phyloP scores from a whole-genome alignment of 129 eudicot species.

The Pittosporum tobira region DNA sequence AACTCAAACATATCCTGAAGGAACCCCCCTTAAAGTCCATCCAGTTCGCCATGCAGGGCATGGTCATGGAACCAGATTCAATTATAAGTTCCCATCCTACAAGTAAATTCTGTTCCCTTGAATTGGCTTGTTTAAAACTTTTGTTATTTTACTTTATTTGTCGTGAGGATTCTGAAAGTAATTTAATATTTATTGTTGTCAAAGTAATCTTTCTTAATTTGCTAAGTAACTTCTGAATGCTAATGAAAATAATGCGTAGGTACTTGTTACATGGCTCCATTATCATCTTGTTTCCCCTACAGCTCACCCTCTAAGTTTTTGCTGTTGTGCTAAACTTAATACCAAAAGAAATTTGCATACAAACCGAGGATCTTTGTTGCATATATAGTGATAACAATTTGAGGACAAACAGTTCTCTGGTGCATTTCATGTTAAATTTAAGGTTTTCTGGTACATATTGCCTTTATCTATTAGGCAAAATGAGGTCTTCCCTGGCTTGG shows the following conservation, averaged over 20 bases:
- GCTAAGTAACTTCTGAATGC: neutral
- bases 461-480: no score
- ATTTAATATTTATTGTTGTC: neutral
- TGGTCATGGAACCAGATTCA: neutral
- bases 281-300: neutral
- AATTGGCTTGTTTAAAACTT: neutral
- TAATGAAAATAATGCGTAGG: neutral
- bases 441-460: no score
- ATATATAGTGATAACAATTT: no score
- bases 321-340: neutral
- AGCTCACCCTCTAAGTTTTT: no score
- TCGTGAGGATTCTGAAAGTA: neutral
- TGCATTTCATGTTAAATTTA: no score
- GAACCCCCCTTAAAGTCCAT: neutral
- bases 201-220: neutral
- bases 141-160: neutral
- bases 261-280: neutral
- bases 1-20: neutral
- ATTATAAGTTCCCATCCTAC: neutral
- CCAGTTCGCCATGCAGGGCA: neutral
- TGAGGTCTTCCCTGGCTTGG: no score
- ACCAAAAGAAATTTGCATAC: neutral
- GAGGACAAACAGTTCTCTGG: no score
- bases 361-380: no score
- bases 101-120: slow-evolving; percentile 4